phyloP scores from a whole-genome alignment of 768 basidiomycete species.

The Fibroporia radiculosa region DNA sequence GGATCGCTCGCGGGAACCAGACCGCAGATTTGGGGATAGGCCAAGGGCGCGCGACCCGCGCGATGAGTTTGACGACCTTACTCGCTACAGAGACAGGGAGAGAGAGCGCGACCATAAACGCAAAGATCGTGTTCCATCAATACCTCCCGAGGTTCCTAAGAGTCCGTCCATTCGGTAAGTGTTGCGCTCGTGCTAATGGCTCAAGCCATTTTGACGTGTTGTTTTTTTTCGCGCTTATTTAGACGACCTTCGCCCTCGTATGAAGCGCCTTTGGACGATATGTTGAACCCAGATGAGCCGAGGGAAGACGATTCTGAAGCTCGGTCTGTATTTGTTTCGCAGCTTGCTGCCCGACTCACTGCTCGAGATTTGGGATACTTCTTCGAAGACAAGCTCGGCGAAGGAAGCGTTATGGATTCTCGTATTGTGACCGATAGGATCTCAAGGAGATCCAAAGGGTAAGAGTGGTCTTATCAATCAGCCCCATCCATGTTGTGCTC shows the following conservation, averaged over 20 bases:
- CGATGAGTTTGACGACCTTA: conserved; percentile 57
- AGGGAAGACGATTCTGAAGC: conserved; percentile 97
- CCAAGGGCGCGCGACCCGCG: conserved; percentile 41
- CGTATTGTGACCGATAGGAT: conserved; percentile 93
- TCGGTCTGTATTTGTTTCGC: conserved; percentile 97
- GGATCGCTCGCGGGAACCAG: conserved; percentile 43
- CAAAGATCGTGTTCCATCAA: conserved; percentile 1
- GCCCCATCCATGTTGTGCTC: neutral
- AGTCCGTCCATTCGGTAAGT: conserved; percentile 43
- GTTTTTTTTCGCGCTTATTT: conserved; percentile 1
- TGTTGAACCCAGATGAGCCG: conserved; percentile 74
- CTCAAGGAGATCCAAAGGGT: conserved; percentile 98
- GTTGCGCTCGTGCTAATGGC: conserved; percentile 3
- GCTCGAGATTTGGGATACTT: conserved; percentile 97
- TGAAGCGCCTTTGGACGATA: conserved; percentile 55
- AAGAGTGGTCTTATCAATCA: conserved; percentile 18
- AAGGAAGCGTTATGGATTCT: conserved; percentile 90
- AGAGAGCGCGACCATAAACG: conserved; percentile 32
- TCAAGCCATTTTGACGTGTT: conserved; percentile 4
- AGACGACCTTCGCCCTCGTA: conserved; percentile 71
- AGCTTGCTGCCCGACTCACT: conserved; percentile 93
- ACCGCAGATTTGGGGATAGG: conserved; percentile 43
- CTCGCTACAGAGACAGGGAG: conserved; percentile 37
- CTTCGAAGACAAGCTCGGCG: conserved; percentile 95
- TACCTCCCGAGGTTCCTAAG: neutral